A percentile compares a stretch with the other conserved stretches of the same genome.
phyloP scores from a whole-genome alignment of 768 basidiomycete genomes.

The Agrocybe praecox region DNA sequence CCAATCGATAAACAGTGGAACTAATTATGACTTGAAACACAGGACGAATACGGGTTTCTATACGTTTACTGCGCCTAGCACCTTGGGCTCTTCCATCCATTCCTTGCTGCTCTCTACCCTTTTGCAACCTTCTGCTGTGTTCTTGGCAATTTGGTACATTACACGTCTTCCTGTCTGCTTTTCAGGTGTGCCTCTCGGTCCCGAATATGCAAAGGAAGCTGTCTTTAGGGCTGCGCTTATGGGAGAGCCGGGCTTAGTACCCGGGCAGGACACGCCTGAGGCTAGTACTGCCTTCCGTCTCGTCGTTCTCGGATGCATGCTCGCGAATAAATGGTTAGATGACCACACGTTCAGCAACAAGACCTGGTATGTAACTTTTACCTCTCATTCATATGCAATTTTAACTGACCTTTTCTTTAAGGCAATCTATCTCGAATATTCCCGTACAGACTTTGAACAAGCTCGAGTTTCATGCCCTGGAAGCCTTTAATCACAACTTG shows the following conservation, averaged over 20 bases:
- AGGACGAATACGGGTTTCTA: constrained; percentile 40
- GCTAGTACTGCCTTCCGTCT: constrained; percentile 70
- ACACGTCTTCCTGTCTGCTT: constrained; percentile 74
- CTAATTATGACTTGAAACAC: constrained; percentile 15
- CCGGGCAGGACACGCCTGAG: constrained; percentile 54
- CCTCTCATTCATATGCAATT: background rate
- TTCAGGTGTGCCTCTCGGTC: constrained; percentile 48
- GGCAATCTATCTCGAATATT: constrained; percentile 82
- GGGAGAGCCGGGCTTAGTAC: constrained; percentile 44
- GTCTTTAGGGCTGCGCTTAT: constrained; percentile 68
- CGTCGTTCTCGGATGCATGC: constrained; percentile 79
- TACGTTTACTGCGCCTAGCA: constrained; percentile 48
- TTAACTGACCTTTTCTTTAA: constrained; percentile 28
- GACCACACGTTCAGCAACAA: constrained; percentile 91
- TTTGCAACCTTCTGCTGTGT: constrained; percentile 78
- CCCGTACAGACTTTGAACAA: constrained; percentile 71
- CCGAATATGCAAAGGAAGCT: constrained; percentile 59
- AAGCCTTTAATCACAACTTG: constrained; percentile 71
- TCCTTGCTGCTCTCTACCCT: constrained; percentile 77
- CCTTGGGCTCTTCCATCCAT: constrained; percentile 65
- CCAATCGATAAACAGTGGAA: constrained; percentile 4
- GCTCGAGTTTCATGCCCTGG: constrained; percentile 71
- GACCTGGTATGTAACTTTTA: constrained; percentile 64
- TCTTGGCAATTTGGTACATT: constrained; percentile 84
- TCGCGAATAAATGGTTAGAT: constrained; percentile 88